Base-by-base conservation (phyloP, 208 protist species). In the Trypanosomatidae sp. region DNA sequence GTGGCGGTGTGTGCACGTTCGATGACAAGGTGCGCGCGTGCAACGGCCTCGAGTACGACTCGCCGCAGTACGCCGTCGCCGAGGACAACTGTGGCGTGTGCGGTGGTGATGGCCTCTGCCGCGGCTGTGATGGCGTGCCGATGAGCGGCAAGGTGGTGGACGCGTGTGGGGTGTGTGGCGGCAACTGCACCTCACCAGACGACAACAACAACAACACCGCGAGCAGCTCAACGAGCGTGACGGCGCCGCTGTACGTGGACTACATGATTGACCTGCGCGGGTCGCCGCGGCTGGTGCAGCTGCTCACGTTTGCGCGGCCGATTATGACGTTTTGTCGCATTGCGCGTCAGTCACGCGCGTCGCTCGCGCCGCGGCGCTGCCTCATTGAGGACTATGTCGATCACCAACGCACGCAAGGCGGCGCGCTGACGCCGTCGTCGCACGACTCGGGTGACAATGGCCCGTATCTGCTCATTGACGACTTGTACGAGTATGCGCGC, bases 101-200 rank as follows among this genome's bases (percentile, higher is more conserved):
- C 33, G 73, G 69, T 25, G 73, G 73, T 18, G 46, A 68, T 23
- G 66, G 55, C 37, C 26, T 50, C 33, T 80, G 71, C 37, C 33
- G 35, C 10, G 73, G 69, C 22, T 83, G 73, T 46, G 73, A 78
- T 41, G 73, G 73, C 28, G 44, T 75, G 13, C 43, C 55, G 0
- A 53, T 43, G 22, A 78, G 62, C 33, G 55, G 60, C 25, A 24
- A 39, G 33, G 39, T 43, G 24, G 48, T 53, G 40, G 73, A 83
- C 21, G 19, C 21, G 22, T 83, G 73, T 32, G 69, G 73, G 13
- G 69, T 83, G 43, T 83, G 73, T 35, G 65, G 65, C 21, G 73
- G 73, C 43, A 53, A 78, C 48, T 54, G 40, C 51, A 42, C 18
- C n/a, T n/a, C n/a, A n/a, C n/a, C n/a, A n/a, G n/a, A 13, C 67